A percentile compares a stretch with the other conserved stretches of the same genome.
Evolutionary conservation across 257 asterid species (phyloP).

Genomic region (Petrea volubilis): DNA sequence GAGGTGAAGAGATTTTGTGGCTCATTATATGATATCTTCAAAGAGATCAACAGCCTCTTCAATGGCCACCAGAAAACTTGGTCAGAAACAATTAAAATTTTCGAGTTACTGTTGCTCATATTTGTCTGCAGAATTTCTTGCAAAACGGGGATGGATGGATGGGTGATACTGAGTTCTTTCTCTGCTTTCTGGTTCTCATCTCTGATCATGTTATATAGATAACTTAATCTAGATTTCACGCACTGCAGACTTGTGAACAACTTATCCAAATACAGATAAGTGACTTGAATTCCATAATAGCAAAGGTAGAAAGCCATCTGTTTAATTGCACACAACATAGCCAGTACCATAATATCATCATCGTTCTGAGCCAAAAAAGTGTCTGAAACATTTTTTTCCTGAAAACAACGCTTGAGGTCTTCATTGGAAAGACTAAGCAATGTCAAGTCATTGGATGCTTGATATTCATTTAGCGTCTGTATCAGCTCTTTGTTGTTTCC

Average conservation of each 20-base stretch:
- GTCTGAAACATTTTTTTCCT: conserved; percentile 29
- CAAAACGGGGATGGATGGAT: conserved; percentile 59
- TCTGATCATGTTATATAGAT: conserved; percentile 41
- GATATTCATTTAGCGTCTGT: conserved; percentile 25
- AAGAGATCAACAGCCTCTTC: conserved; percentile 48
- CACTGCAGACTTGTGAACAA: conserved; percentile 42
- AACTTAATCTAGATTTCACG: conserved; percentile 42
- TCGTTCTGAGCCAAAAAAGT: conserved; percentile 27
- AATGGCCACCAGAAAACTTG: conserved; percentile 57
- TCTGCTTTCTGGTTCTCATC: conserved; percentile 47
- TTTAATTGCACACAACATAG: conserved; percentile 52
- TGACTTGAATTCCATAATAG: conserved; percentile 57
- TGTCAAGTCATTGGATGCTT: conserved; percentile 37
- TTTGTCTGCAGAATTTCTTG: conserved; percentile 41
- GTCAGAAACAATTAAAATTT: conserved; percentile 57
- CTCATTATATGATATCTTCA: conserved; percentile 46
- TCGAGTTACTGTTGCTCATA: conserved; percentile 27
- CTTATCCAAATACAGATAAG: conserved; percentile 50
- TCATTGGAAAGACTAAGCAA: conserved; percentile 43
- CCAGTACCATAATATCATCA: conserved; percentile 34
- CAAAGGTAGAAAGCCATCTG: conserved; percentile 72
- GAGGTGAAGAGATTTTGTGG: conserved; percentile 27
- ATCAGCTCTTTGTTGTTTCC: conserved; percentile 39
- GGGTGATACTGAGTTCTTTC: conserved; percentile 42
- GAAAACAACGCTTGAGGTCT: conserved; percentile 39